These are phyloP conservation scores for Ceratocystis destructans DNA, from an alignment of 2,329 filamentous ascomycete genomes.

Conservation along the genomic window DNA sequence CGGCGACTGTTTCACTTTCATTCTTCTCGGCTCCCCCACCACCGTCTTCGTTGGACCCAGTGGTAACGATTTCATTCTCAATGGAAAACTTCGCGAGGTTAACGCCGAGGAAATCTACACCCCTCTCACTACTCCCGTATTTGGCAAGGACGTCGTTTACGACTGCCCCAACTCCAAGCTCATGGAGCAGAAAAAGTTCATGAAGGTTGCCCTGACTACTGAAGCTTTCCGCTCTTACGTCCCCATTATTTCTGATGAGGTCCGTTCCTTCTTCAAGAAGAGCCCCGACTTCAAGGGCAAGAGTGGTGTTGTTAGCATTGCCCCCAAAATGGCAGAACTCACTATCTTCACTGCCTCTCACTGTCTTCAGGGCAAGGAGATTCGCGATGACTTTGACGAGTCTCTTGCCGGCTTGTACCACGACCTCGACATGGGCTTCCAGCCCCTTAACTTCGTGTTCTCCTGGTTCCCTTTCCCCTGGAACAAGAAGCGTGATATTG, in stretches of 20 bases:
- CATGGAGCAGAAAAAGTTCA: conserved; percentile 95
- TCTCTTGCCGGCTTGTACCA: conserved; percentile 73
- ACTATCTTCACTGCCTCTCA: conserved; percentile 84
- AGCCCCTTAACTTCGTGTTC: conserved; percentile 77
- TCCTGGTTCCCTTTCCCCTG: conserved; percentile 82
- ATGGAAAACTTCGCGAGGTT: conserved; percentile 79
- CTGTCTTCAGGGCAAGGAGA: conserved; percentile 70
- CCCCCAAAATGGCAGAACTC: conserved; percentile 66
- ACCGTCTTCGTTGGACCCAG: conserved; percentile 71
- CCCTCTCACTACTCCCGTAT: conserved; percentile 57
- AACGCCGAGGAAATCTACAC: conserved; percentile 85
- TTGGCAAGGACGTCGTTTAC: conserved; percentile 77
- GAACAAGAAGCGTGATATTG: conserved; percentile 67
- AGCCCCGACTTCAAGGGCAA: conserved; percentile 52
- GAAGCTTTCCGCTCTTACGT: conserved; percentile 65
- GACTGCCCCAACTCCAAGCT: conserved; percentile 83
- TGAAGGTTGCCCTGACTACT: conserved; percentile 67
- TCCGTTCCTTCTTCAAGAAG: conserved; percentile 57
- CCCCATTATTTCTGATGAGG: conserved; percentile 61
- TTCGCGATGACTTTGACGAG: conserved; percentile 66
- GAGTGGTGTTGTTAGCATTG: conserved; percentile 56
- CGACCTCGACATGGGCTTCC: conserved; percentile 82
- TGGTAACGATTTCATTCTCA: conserved; percentile 84
- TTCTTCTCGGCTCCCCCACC: conserved; percentile 77
- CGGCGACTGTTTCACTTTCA: conserved; percentile 80